Conservation (phyloP, 2,329 filamentous ascomycete species). For the Lecanicillium sp. region DNA sequence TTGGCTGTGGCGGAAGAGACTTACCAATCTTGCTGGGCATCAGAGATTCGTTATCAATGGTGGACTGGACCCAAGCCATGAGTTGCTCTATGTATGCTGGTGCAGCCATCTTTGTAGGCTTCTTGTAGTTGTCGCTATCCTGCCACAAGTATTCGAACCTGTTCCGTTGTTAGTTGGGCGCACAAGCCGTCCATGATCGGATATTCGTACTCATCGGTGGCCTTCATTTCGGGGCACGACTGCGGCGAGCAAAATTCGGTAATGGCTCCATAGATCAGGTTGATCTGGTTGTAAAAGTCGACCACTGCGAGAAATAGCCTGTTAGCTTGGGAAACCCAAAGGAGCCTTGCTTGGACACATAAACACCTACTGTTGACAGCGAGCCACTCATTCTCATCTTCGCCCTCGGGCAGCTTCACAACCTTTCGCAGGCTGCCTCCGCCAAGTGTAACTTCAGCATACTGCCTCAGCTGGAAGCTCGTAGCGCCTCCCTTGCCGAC, state of each 20-base stretch:
- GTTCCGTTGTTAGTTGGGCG: constrained; percentile 10
- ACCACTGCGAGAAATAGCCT: constrained; percentile 58
- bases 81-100: constrained; percentile 97
- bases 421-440: constrained; percentile 93
- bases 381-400: constrained; percentile 96
- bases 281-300: constrained; percentile 99
- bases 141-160: constrained; percentile 99
- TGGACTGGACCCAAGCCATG: constrained; percentile 93
- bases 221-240: constrained; percentile 98
- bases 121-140: constrained; percentile 86
- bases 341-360: neutral
- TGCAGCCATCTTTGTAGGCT: constrained; percentile 95
- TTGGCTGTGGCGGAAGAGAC: constrained; percentile 1
- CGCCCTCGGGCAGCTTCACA: constrained; percentile 92
- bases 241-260: constrained; percentile 98
- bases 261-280: constrained; percentile 95
- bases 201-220: constrained; percentile 79
- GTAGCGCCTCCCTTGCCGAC: constrained; percentile 80
- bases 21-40: constrained; percentile 87
- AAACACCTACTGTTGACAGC: constrained; percentile 77
- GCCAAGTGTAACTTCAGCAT: constrained; percentile 93
- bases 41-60: constrained; percentile 89
- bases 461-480: constrained; percentile 89
- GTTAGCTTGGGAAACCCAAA: neutral
- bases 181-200: neutral